phyloP scores from a whole-genome alignment of 2,329 filamentous ascomycete species.

The Fusarium stilboides region DNA sequence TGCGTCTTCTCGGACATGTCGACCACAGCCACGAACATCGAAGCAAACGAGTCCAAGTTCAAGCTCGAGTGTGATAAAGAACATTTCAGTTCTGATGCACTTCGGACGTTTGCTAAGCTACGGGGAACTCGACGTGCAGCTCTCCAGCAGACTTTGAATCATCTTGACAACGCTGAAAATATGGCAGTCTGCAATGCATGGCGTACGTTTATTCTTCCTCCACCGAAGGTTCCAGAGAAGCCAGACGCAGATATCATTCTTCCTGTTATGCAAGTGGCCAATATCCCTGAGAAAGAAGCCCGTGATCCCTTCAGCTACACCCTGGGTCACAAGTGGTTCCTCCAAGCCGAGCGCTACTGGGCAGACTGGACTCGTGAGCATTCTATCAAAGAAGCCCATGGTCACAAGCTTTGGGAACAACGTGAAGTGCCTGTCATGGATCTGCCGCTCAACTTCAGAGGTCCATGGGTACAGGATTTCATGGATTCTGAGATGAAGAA shows the following conservation, averaged over 20 bases:
- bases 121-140: constrained; percentile 63
- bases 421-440: constrained; percentile 43
- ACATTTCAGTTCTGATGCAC: constrained; percentile 2
- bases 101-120: constrained; percentile 53
- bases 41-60: constrained; percentile 17
- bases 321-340: constrained; percentile 45
- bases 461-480: constrained; percentile 38
- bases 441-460: constrained; percentile 46
- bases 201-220: constrained; percentile 57
- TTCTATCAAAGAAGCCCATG: constrained; percentile 37
- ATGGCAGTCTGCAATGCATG: constrained; percentile 54
- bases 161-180: constrained; percentile 58
- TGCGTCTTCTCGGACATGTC: constrained; percentile 51
- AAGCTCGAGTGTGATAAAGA: constrained; percentile 6
- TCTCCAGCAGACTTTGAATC: constrained; percentile 60
- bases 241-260: constrained; percentile 46
- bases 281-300: constrained; percentile 44
- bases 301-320: constrained; percentile 51
- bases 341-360: constrained; percentile 40
- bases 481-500: constrained; percentile 48
- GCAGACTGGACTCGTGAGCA: constrained; percentile 33
- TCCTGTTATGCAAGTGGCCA: constrained; percentile 34
- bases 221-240: constrained; percentile 22
- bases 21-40: constrained; percentile 33
- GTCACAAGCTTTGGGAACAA: constrained; percentile 5